Base-by-base conservation (phyloP, 2,329 filamentous ascomycete species). In the Colletotrichum sp. region DNA sequence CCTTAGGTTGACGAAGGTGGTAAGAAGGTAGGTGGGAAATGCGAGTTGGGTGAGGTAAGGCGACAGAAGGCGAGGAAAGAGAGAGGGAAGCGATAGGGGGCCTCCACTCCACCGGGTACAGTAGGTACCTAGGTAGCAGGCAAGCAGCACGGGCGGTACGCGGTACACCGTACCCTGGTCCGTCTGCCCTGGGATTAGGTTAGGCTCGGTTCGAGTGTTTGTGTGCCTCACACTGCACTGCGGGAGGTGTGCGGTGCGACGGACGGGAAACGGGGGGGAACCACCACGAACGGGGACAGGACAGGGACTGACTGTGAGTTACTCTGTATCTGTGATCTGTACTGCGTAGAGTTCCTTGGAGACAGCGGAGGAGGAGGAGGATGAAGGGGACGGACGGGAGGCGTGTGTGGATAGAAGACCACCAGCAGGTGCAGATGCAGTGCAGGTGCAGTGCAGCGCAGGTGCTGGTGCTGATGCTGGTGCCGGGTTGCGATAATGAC, bases 11-110 rank as follows among this genome's bases (percentile, higher is more conserved):
- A 55, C 67, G 68, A 34, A 66, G 36, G 62, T 70, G 72, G 63
- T 72, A 72, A 75, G 68, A 74, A 68, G 68, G 49, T 65, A 75
- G 71, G 72, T 65, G 72, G 67, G 60, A 49, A 49, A 49, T 12
- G 39, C 39, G 39, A 49, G 39, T n/a, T 49, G 39, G 39, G 39
- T 49, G 39, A 49, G 39, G 39, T 49, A 49, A 49, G 39, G 39
- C 39, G 39, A 52, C 44, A 52, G 65, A 52, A 55, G 60, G 30
- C 26, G 39, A 21, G 30, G 52, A 57, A 64, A 16, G 49, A 34
- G 24, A 13, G 59, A 30, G 60, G 30, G 34, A 39, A 52, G 44
- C 44, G 44, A 52, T 52, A 52, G 44, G 44, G 44, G 44, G 44
- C 44, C n/a, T 52, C 44, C 44, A 52, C 44, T 52, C 44, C 44